Percentiles rank a stretch among this genome's conserved stretches.
These are phyloP conservation scores for Phytophthora quininea DNA, from an alignment of 352 stramenopile species.

Conservation along the genomic window DNA sequence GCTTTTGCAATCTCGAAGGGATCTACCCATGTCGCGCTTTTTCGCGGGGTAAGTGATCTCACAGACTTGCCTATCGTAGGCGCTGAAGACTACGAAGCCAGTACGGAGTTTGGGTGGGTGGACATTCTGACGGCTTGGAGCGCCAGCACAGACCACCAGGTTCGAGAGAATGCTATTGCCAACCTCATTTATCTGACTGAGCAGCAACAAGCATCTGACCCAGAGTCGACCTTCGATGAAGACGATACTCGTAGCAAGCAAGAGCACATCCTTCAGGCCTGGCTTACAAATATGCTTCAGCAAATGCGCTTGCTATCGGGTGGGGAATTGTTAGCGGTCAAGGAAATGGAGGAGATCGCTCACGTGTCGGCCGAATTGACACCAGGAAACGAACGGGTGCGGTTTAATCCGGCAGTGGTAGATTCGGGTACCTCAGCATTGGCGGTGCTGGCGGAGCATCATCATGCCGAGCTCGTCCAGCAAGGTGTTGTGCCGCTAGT, in stretches of 20 bases:
- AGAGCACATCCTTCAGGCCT: conserved; percentile 76
- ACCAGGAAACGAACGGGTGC: conserved; percentile 74
- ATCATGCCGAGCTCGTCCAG: conserved; percentile 67
- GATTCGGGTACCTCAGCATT: conserved; percentile 70
- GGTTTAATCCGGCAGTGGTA: conserved; percentile 74
- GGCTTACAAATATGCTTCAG: conserved; percentile 80
- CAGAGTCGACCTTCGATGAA: conserved; percentile 8
- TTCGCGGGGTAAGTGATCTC: conserved; percentile 56
- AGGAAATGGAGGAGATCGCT: conserved; percentile 80
- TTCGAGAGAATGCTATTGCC: conserved; percentile 69
- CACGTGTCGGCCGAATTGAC: conserved; percentile 76
- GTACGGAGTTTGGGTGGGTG: conserved; percentile 79
- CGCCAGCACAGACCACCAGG: conserved; percentile 51
- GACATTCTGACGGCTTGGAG: conserved; percentile 84
- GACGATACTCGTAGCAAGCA: conserved; percentile 42
- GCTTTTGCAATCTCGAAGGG: conserved; percentile 59
- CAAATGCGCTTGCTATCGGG: conserved; percentile 63
- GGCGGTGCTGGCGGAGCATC: conserved; percentile 68
- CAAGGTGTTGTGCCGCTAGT: conserved; percentile 69
- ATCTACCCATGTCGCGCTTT: conserved; percentile 76
- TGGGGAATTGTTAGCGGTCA: conserved; percentile 73
- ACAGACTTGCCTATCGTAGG: conserved; percentile 74
- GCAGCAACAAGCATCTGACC: conserved; percentile 17
- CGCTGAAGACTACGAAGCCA: conserved; percentile 79
- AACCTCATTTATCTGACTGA: conserved; percentile 72